A percentile compares a stretch with the other conserved stretches of the same genome.
phyloP scores from a whole-genome alignment of 2,329 filamentous ascomycete genomes.

The Aspergillus intermedius region DNA sequence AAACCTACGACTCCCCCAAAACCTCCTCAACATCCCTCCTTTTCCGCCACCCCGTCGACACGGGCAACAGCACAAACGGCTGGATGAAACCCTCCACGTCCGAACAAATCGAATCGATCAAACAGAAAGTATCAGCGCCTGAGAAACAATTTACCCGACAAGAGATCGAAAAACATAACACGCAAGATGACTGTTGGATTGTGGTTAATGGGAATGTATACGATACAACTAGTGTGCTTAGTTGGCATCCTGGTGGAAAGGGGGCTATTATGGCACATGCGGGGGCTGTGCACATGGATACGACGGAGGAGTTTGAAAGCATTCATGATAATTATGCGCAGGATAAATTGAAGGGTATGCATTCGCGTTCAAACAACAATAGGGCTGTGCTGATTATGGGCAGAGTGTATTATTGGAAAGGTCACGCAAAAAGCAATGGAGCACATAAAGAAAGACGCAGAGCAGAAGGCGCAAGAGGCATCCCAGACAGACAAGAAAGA shows the following conservation, averaged over 20 bases:
- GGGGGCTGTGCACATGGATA: slow-evolving; percentile 46
- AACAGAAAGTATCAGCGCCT: slow-evolving; percentile 40
- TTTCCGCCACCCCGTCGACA: slow-evolving; percentile 44
- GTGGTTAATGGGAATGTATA: slow-evolving; percentile 49
- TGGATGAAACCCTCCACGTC: slow-evolving; percentile 48
- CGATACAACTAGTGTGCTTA: slow-evolving; percentile 43
- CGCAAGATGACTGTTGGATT: slow-evolving; percentile 49
- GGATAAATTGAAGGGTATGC: slow-evolving; percentile 42
- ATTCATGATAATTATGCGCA: slow-evolving; percentile 49
- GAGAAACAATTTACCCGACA: slow-evolving; percentile 48
- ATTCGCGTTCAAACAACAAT: slow-evolving; percentile 33
- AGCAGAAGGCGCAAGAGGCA: slow-evolving; percentile 34
- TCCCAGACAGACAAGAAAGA: slow-evolving; percentile 31
- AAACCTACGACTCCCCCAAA: slow-evolving; percentile 29
- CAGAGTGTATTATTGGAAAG: slow-evolving; percentile 46
- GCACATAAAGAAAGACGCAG: slow-evolving; percentile 42
- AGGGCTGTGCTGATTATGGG: slow-evolving; percentile 13
- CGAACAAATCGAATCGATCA: slow-evolving; percentile 39
- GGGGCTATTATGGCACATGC: slow-evolving; percentile 45
- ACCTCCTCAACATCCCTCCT: slow-evolving; percentile 27
- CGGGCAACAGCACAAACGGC: slow-evolving; percentile 39
- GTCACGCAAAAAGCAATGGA: slow-evolving; percentile 46
- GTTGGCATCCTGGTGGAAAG: slow-evolving; percentile 47
- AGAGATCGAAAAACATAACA: slow-evolving; percentile 49
- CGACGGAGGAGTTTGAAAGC: slow-evolving; percentile 44